Conservation (phyloP, 176 grass and related monocot species). For the Avena sativa region DNA sequence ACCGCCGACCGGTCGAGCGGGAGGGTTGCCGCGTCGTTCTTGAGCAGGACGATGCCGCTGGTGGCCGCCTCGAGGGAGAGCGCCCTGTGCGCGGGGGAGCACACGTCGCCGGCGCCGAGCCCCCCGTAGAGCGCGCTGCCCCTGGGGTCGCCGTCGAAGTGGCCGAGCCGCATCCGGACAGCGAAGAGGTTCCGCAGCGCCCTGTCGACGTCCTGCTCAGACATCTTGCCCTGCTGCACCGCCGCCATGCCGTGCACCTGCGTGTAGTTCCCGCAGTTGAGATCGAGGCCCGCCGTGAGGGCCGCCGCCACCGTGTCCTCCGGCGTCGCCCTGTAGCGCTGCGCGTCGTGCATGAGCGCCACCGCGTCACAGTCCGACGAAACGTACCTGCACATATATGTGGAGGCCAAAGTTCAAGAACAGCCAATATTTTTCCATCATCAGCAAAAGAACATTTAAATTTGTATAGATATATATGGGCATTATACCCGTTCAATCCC, state of each 20-base stretch:
- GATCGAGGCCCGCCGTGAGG: constrained; percentile 76
- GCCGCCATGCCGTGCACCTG: constrained; percentile 58
- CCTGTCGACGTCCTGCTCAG: constrained; percentile 61
- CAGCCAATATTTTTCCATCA: neutral
- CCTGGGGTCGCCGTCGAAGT: constrained; percentile 73
- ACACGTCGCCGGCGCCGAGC: constrained; percentile 54
- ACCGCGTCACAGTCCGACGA: constrained; percentile 82
- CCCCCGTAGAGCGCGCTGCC: constrained; percentile 38
- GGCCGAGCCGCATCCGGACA: constrained; percentile 66
- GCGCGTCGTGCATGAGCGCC: constrained; percentile 47
- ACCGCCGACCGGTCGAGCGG: constrained; percentile 39
- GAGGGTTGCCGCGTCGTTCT: constrained; percentile 56
- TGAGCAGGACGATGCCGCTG: constrained; percentile 79
- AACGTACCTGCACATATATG: constrained; percentile 50
- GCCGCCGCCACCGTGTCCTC: constrained; percentile 70
- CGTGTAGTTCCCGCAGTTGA: constrained; percentile 68
- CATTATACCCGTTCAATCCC: constrained; percentile 53
- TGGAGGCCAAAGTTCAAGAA: neutral
- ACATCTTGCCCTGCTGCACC: constrained; percentile 48
- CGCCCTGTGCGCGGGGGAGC: constrained; percentile 54
- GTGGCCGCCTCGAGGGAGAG: constrained; percentile 67
- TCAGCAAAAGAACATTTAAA: neutral
- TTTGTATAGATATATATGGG: neutral
- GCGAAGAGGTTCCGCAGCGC: constrained; percentile 68
- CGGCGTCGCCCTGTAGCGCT: constrained; percentile 52